These are phyloP conservation scores for Dendryphion nanum DNA, from an alignment of 2,329 filamentous ascomycete genomes.

Conservation along the genomic window DNA sequence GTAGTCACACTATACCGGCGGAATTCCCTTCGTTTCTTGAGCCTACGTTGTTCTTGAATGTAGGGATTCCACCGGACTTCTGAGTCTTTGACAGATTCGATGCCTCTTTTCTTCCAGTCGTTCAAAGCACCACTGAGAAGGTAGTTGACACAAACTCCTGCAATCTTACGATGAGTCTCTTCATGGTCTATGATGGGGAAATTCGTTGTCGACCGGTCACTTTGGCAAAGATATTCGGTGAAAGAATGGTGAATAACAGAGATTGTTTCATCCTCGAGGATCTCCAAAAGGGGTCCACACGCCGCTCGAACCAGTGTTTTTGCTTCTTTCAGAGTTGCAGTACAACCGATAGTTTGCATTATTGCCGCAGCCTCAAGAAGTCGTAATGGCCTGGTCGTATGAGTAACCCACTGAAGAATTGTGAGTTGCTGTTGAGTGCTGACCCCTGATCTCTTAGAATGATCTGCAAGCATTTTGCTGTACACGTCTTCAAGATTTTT, in stretches of 20 bases:
- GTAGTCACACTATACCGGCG: too few species aligned
- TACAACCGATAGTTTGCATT: constrained; percentile 4
- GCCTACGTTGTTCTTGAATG: too few species aligned
- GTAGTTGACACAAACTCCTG: constrained; percentile 11
- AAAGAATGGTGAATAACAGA: constrained; percentile 52
- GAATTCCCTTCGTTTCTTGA: too few species aligned
- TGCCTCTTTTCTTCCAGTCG: too few species aligned
- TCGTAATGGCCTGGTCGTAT: constrained; percentile 43
- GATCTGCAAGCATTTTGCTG: constrained; percentile 37
- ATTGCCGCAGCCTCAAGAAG: constrained; percentile 43
- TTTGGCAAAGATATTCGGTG: constrained; percentile 44
- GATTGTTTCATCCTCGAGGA: constrained; percentile 47
- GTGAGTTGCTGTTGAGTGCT: constrained; percentile 32
- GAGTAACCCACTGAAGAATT: constrained; percentile 44
- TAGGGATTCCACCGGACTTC: too few species aligned
- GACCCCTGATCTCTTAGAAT: constrained; percentile 33
- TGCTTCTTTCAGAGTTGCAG: constrained; percentile 13
- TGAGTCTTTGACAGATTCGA: too few species aligned
- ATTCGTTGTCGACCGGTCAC: neutral
- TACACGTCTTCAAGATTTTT: constrained; percentile 43
- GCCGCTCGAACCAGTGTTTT: constrained; percentile 38
- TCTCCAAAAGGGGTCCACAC: constrained; percentile 45
- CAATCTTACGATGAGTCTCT: constrained; percentile 8
- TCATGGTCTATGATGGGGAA: neutral
- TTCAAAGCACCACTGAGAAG: neutral